Base-by-base conservation (phyloP, 2,329 filamentous ascomycete genomes). In the Elsinoe perseae region DNA sequence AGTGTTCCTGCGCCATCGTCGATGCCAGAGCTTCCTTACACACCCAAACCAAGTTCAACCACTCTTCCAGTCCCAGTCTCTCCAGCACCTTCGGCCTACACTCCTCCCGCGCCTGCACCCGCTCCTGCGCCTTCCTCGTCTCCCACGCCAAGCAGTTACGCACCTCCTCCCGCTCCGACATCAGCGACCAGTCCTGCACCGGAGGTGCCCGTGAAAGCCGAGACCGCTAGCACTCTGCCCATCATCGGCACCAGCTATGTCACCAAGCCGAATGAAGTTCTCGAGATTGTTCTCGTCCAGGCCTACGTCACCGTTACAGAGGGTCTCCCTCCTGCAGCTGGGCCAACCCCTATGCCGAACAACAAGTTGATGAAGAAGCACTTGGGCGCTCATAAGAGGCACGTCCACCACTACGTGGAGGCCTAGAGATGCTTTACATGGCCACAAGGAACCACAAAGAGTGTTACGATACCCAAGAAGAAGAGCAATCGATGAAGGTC, bases 261-360 rank as follows among this genome's bases (percentile, higher is more conserved):
- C 63, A 76, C 73, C 55, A 68, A 68, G 60, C 69, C 63, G 28
- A 72, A 72, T 58, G 65, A 70, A 57, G 73, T 76, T 43, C 69
- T 75, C 63, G 72, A 75, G 62, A 64, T 76, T 44, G 69, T 69
- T 50, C 71, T 76, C 58, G 69, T 73, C 65, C 67, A 77, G 63
- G 66, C 72, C 34, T 66, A 70, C 16, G 64, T 75, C 40, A 73
- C 69, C 23, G 70, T 74, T 54, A 75, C 72, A 4, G 70, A 52
- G 30, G 30, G 40, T 9, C 12, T 16, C 9, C 16, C 28, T 3
- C 48, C 28, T 14, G 16, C 32, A 25, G 10, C 28, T 16, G 20
- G 4, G 30, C 20, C 23, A 3, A 44, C 40, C 25, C 40, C 48
- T 2, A 30, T 38, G 4, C 25, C 44, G 9, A 8, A 50, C 16